Conservation (phyloP, 345 rosid genomes). For the Zanthoxylum bungeanum region DNA sequence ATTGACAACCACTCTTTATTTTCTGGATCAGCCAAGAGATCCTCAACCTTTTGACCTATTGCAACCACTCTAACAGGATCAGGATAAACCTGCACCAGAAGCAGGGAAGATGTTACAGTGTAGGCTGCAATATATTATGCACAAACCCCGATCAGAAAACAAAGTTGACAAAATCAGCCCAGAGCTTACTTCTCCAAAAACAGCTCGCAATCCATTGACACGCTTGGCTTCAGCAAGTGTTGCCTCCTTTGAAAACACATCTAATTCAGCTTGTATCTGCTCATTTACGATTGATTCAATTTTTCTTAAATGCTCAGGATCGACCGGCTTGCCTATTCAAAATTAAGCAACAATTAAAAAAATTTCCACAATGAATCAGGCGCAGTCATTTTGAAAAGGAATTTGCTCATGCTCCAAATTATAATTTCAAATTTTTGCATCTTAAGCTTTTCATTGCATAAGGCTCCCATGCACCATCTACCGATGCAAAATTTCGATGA, state of each 20-base stretch:
- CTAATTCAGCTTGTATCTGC: constrained; percentile 83
- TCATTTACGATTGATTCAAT: constrained; percentile 85
- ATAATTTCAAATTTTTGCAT: neutral
- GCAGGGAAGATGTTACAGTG: constrained; percentile 3
- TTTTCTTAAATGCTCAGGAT: constrained; percentile 67
- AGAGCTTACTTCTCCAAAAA: constrained; percentile 94
- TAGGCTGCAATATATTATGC: neutral
- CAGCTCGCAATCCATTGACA: constrained; percentile 83
- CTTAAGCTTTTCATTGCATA: neutral
- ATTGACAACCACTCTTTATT: constrained; percentile 65
- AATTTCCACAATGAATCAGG: neutral
- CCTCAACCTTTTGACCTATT: constrained; percentile 73
- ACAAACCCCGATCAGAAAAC: constrained; percentile 12
- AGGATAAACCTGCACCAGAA: constrained; percentile 69
- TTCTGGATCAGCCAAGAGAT: constrained; percentile 82
- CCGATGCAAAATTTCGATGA: neutral
- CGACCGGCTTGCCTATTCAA: constrained; percentile 75
- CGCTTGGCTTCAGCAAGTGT: constrained; percentile 71
- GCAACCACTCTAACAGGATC: constrained; percentile 96
- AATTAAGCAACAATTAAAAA: constrained; percentile 14
- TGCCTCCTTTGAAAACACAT: constrained; percentile 78
- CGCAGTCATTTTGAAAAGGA: neutral
- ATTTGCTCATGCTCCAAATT: neutral
- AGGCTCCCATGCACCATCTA: neutral
- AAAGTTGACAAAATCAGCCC: constrained; percentile 13